These are phyloP conservation scores for Nepenthes mirabilis DNA, from an alignment of 148 eudicot species.

Conservation along the genomic window DNA sequence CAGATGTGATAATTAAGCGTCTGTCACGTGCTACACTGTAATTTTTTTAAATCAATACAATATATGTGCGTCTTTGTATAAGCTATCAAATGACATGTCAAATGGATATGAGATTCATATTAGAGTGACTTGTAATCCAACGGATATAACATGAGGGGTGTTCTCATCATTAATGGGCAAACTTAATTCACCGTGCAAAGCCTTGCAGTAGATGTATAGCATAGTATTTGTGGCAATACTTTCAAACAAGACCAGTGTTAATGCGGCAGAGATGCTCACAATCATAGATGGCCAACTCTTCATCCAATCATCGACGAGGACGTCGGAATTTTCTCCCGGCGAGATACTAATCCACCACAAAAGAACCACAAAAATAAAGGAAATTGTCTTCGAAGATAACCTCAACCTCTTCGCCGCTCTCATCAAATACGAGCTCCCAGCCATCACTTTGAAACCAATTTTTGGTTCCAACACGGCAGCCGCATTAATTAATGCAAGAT, in stretches of 20 bases:
- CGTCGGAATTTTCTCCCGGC: neutral
- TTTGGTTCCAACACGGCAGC: constrained; percentile 41
- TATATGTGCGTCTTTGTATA: too few species aligned
- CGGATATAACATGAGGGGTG: too few species aligned
- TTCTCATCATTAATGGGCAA: too few species aligned
- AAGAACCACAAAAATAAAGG: neutral
- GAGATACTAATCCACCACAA: neutral
- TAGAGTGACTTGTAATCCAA: too few species aligned
- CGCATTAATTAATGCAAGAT: constrained; percentile 16
- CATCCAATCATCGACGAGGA: neutral
- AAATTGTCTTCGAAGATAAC: constrained; percentile 9
- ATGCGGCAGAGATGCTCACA: constrained; percentile 15
- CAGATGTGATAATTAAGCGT: too few species aligned
- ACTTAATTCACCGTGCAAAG: constrained; percentile 37
- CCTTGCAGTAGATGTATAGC: constrained; percentile 55
- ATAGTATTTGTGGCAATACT: constrained; percentile 26
- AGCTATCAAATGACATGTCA: too few species aligned
- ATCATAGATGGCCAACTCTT: neutral
- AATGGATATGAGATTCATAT: too few species aligned
- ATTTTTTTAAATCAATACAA: too few species aligned
- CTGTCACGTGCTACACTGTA: too few species aligned
- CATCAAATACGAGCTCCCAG: constrained; percentile 29
- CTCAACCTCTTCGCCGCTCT: constrained; percentile 41
- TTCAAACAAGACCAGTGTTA: constrained; percentile 30
- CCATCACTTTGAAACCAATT: constrained; percentile 36